phyloP scores from a whole-genome alignment of 148 eudicot genomes.

The Talinum fruticosum region DNA sequence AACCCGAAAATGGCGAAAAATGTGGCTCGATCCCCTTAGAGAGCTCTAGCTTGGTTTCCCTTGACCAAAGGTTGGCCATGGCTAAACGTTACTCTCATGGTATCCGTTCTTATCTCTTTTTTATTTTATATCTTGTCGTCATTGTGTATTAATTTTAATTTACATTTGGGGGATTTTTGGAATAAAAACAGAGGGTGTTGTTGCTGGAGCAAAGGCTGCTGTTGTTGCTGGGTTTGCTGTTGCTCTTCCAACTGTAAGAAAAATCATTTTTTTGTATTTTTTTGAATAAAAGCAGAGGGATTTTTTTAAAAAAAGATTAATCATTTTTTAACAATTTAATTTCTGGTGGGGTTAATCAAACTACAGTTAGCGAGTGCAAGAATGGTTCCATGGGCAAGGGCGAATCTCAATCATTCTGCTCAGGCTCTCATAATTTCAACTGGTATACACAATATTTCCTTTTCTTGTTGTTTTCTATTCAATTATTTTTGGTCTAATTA shows the following conservation, averaged over 20 bases:
- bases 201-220: conserved; percentile 95
- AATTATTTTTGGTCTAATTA: background rate
- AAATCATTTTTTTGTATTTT: no score
- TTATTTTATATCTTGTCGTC: background rate
- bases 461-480: background rate
- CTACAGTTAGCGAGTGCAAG: conserved; percentile 79
- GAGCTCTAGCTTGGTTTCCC: conserved; percentile 9
- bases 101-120: conserved; percentile 1
- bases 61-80: conserved; percentile 71
- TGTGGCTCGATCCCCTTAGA: conserved; percentile 21
- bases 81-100: conserved; percentile 85
- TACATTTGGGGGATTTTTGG: background rate
- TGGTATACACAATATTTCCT: no score
- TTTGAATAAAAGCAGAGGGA: no score
- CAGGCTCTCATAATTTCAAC: conserved; percentile 25
- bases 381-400: conserved; percentile 90
- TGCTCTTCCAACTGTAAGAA: conserved; percentile 83
- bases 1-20: conserved; percentile 37
- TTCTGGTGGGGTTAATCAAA: background rate
- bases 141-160: background rate
- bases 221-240: conserved; percentile 66
- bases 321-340: background rate
- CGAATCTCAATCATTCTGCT: conserved; percentile 77
- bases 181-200: conserved; percentile 58
- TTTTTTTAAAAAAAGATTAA: no score